Conservation (phyloP, 352 stramenopile species). For the Phytophthora multivora region DNA sequence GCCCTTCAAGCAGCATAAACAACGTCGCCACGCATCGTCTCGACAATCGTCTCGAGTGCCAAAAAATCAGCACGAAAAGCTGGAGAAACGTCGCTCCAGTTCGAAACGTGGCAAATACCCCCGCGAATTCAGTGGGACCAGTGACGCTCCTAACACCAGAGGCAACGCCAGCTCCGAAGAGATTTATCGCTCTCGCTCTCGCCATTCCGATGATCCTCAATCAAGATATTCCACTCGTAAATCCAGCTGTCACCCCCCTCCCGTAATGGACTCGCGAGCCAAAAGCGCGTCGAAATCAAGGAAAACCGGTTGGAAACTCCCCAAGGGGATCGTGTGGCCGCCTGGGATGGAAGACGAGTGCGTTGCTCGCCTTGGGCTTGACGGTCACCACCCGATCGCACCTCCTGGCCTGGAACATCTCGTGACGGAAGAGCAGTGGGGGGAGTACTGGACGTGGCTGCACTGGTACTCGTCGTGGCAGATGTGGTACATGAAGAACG, state of each 20-base stretch:
- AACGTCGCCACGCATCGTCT: neutral
- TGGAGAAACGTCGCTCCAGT: neutral
- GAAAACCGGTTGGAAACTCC: constrained; percentile 3
- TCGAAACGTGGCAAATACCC: neutral
- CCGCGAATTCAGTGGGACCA: constrained; percentile 2
- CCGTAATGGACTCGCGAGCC: constrained; percentile 1
- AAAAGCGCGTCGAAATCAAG: neutral
- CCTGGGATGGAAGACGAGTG: constrained; percentile 55
- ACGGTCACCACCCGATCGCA: constrained; percentile 39
- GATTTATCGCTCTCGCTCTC: neutral
- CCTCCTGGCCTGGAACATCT: constrained; percentile 58
- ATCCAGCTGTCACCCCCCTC: neutral
- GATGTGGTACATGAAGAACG: constrained; percentile 61
- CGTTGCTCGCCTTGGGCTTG: constrained; percentile 25
- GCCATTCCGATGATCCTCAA: neutral
- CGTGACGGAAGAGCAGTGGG: constrained; percentile 55
- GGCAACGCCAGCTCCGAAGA: neutral
- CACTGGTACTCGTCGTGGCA: constrained; percentile 77
- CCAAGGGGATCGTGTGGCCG: constrained; percentile 46
- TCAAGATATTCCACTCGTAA: constrained; percentile 1
- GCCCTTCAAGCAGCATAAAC: neutral
- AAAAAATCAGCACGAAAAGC: neutral
- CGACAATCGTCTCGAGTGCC: neutral
- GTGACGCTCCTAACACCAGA: neutral
- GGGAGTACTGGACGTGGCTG: constrained; percentile 70